Conservation (phyloP, 768 basidiomycete genomes). For the Panellus pusillus region DNA sequence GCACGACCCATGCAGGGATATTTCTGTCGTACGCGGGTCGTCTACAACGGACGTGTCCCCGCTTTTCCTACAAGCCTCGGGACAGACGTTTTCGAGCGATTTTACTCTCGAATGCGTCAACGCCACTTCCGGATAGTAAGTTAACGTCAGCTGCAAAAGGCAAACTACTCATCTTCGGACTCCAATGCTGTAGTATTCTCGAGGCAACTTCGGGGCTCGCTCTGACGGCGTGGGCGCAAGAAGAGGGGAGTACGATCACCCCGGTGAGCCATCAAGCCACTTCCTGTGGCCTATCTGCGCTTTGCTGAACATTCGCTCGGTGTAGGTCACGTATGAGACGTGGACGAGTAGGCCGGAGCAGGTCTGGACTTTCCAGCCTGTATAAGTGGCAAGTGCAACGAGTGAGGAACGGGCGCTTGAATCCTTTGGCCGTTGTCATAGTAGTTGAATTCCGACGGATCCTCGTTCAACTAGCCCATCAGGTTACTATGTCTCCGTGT, state of each 20-base stretch:
- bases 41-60: neutral
- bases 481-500: no score
- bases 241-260: constrained; percentile 6
- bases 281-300: neutral
- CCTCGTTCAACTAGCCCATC: no score
- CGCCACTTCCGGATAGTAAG: neutral
- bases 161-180: no score
- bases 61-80: constrained; percentile 4
- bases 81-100: neutral
- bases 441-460: no score
- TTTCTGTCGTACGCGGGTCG: no score
- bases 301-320: neutral
- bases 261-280: neutral
- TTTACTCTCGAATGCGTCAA: constrained; percentile 8
- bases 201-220: constrained; percentile 1
- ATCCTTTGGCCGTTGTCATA: no score
- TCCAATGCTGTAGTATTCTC: constrained; percentile 5
- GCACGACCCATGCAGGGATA: no score
- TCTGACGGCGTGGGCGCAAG: constrained; percentile 3
- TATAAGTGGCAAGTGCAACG: no score
- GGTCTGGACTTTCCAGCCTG: constrained; percentile 1
- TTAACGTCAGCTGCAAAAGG: no score
- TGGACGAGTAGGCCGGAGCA: constrained; percentile 4
- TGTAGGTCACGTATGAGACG: constrained; percentile 9
- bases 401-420: no score